Conservation (phyloP, 108 stramenopile species). For the Discostella pseudostelligera region DNA sequence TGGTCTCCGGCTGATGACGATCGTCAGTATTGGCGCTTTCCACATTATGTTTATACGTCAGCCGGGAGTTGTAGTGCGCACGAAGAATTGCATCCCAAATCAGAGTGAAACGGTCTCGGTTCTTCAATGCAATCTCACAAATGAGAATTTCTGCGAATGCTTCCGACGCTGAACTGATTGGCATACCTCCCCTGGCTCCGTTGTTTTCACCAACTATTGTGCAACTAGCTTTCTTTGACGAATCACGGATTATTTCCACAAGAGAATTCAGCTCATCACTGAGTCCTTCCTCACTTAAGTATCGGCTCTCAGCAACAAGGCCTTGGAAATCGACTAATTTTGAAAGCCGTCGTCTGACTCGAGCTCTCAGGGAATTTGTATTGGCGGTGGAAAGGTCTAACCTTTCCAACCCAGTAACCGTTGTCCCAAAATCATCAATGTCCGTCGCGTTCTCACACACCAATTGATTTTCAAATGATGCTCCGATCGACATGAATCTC, state of each 20-base stretch:
- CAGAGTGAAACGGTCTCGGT: constrained; percentile 67
- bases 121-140: constrained; percentile 79
- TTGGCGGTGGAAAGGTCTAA: constrained; percentile 52
- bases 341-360: constrained; percentile 70
- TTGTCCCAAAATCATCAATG: constrained; percentile 50
- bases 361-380: constrained; percentile 53
- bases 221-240: constrained; percentile 26
- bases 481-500: constrained; percentile 49
- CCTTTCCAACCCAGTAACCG: constrained; percentile 80
- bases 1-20: constrained; percentile 25
- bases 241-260: constrained; percentile 49
- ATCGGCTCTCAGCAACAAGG: constrained; percentile 74
- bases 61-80: constrained; percentile 58
- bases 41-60: constrained; percentile 31
- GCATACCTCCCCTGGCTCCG: constrained; percentile 18
- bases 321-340: constrained; percentile 61
- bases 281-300: constrained; percentile 62
- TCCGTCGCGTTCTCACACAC: constrained; percentile 59
- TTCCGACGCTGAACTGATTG: constrained; percentile 81
- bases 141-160: constrained; percentile 84
- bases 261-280: constrained; percentile 57
- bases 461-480: constrained; percentile 69
- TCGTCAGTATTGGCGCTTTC: constrained; percentile 2
- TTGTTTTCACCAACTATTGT: constrained; percentile 9
- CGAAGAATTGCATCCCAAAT: constrained; percentile 66